Percentiles rank a stretch among this genome's conserved stretches.
Evolutionary conservation across 805 yeast genomes (phyloP).

Genomic region (Scheffersomyces amazonensis): DNA sequence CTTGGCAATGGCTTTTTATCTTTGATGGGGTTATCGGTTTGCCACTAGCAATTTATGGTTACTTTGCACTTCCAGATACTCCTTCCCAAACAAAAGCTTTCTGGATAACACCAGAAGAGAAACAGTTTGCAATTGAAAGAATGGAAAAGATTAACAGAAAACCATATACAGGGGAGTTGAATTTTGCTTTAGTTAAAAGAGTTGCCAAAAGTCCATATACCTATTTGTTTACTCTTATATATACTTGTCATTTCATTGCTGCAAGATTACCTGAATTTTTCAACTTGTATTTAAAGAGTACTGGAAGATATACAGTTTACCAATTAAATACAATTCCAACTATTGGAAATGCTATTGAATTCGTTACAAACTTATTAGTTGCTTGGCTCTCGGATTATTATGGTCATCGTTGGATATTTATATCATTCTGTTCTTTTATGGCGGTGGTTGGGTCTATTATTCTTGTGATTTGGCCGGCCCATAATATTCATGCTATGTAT

Average conservation of each 20-base stretch:
- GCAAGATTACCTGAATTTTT: slow-evolving; percentile 1
- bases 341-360: slow-evolving; percentile 4
- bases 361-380: slow-evolving; percentile 2
- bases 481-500: slow-evolving; percentile 13
- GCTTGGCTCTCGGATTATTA: slow-evolving; percentile 4
- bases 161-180: neutral
- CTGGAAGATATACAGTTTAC: slow-evolving; percentile 1
- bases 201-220: neutral
- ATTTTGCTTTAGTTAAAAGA: neutral
- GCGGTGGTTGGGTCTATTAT: slow-evolving; percentile 11
- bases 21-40: slow-evolving; percentile 29
- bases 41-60: slow-evolving; percentile 35
- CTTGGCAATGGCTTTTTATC: slow-evolving; percentile 48
- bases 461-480: slow-evolving; percentile 15
- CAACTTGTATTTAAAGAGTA: slow-evolving; percentile 4
- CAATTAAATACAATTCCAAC: slow-evolving; percentile 5
- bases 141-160: slow-evolving; percentile 4
- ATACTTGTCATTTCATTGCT: slow-evolving; percentile 1
- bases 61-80: slow-evolving; percentile 46
- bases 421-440: slow-evolving; percentile 5
- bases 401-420: neutral
- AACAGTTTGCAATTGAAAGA: slow-evolving; percentile 2
- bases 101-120: slow-evolving; percentile 1
- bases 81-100: slow-evolving; percentile 10
- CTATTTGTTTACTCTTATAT: slow-evolving; percentile 1